Evolutionary conservation across 805 yeast species (phyloP).

Genomic region (Saturnispora serradocipensis): DNA sequence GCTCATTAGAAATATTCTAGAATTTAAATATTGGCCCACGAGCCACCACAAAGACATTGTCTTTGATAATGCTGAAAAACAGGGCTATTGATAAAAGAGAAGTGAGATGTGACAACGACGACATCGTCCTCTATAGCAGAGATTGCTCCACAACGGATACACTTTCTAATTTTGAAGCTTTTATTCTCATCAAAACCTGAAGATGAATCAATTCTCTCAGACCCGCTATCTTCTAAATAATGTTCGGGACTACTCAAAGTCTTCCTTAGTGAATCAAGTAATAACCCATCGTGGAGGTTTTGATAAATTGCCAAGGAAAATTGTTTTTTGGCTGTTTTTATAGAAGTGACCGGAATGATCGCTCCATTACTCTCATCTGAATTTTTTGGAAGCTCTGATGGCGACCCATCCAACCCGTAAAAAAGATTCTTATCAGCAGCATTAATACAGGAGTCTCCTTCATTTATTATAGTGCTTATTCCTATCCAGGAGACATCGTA

Average conservation of each 20-base stretch:
- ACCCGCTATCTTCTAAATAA: conserved; percentile 11
- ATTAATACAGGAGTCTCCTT: neutral
- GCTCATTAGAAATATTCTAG: neutral
- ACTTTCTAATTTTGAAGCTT: conserved; percentile 20
- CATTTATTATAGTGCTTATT: conserved; percentile 15
- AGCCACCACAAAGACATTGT: conserved; percentile 70
- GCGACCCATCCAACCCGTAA: neutral
- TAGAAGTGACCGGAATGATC: conserved; percentile 3
- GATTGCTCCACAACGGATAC: conserved; percentile 28
- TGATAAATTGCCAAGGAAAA: conserved; percentile 16
- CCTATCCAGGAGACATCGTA: conserved; percentile 62
- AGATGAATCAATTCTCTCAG: neutral
- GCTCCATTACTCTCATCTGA: neutral
- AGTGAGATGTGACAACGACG: conserved; percentile 23
- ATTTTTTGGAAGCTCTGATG: neutral
- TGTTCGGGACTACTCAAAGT: conserved; percentile 24
- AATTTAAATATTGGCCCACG: conserved; percentile 43
- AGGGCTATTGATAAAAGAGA: conserved; percentile 23
- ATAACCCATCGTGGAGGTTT: conserved; percentile 21
- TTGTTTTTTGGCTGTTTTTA: conserved; percentile 8
- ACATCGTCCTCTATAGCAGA: conserved; percentile 31
- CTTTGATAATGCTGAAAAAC: conserved; percentile 39
- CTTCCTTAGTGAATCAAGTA: conserved; percentile 27
- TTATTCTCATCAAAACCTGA: neutral
- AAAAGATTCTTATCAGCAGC: conserved; percentile 2